A percentile compares a stretch with the other conserved stretches of the same genome.
phyloP scores from a whole-genome alignment of 306 rosid species.

The Trifolium repens region DNA sequence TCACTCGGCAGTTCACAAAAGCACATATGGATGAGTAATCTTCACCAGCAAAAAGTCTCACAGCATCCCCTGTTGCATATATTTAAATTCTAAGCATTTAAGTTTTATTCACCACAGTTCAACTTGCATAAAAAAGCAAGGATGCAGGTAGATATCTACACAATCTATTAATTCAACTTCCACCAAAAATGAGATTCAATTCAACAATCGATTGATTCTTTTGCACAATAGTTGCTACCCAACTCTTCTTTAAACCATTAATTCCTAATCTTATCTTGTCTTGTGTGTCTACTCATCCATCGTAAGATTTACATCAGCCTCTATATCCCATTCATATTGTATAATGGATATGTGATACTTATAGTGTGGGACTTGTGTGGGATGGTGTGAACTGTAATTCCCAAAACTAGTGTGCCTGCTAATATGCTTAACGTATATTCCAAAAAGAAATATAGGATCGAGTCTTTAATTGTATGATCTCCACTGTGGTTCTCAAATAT shows the following conservation, averaged over 20 bases:
- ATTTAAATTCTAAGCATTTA: slow-evolving; percentile 33
- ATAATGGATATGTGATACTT: slow-evolving; percentile 3
- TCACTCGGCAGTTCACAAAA: slow-evolving; percentile 78
- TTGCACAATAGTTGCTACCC: slow-evolving; percentile 3
- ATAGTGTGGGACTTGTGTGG: not conserved
- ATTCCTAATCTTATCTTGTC: slow-evolving; percentile 2
- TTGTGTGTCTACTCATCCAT: slow-evolving; percentile 4
- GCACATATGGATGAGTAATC: slow-evolving; percentile 65
- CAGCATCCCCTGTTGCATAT: slow-evolving; percentile 66
- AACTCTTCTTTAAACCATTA: not conserved
- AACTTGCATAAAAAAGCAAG: slow-evolving; percentile 33
- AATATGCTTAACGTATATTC: no score
- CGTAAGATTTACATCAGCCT: not conserved
- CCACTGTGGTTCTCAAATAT: not conserved
- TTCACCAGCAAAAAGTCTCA: slow-evolving; percentile 74
- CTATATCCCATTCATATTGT: not conserved
- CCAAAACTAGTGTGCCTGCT: not conserved
- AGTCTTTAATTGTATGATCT: not conserved
- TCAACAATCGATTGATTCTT: not conserved
- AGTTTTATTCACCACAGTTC: slow-evolving; percentile 9
- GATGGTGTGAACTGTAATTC: not conserved
- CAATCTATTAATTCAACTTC: not conserved
- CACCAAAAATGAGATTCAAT: no score
- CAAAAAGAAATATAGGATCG: not conserved
- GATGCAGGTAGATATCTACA: slow-evolving; percentile 25